These are phyloP conservation scores for Fraxinus cuspidata DNA, from an alignment of 257 asterid genomes.

Conservation along the genomic window DNA sequence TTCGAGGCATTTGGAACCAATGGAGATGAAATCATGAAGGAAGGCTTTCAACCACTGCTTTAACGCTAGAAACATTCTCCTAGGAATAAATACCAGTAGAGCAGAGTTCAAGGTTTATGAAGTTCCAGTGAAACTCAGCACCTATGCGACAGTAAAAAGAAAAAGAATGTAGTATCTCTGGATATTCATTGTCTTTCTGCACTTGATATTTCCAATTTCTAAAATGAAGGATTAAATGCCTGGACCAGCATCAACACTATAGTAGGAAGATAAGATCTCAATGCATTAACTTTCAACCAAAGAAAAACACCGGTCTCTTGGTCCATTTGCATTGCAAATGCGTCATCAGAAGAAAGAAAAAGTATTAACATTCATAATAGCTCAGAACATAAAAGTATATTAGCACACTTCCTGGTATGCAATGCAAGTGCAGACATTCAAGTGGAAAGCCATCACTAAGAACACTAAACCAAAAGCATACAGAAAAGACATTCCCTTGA, in stretches of 20 bases:
- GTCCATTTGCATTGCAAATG: neutral
- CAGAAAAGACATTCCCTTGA: neutral
- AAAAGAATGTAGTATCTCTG: neutral
- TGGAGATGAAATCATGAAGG: slow-evolving; percentile 17
- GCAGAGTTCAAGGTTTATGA: neutral
- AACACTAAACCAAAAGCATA: neutral
- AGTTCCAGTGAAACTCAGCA: neutral
- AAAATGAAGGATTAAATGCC: neutral
- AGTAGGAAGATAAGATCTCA: neutral
- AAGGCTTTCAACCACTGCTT: slow-evolving; percentile 20
- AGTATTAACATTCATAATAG: neutral
- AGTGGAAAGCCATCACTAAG: neutral
- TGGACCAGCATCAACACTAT: neutral
- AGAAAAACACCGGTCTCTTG: neutral
- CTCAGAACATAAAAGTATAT: neutral
- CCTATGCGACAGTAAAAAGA: neutral
- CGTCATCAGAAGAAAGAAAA: neutral
- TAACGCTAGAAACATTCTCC: neutral
- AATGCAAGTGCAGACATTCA: neutral
- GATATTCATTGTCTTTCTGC: neutral
- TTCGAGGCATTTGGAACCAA: slow-evolving; percentile 30
- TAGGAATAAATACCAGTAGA: neutral
- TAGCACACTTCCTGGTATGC: neutral
- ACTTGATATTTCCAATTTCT: neutral
- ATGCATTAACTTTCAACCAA: neutral